These are phyloP conservation scores for Waltergamsia citrina DNA, from an alignment of 2,329 filamentous ascomycete genomes.

Conservation along the genomic window DNA sequence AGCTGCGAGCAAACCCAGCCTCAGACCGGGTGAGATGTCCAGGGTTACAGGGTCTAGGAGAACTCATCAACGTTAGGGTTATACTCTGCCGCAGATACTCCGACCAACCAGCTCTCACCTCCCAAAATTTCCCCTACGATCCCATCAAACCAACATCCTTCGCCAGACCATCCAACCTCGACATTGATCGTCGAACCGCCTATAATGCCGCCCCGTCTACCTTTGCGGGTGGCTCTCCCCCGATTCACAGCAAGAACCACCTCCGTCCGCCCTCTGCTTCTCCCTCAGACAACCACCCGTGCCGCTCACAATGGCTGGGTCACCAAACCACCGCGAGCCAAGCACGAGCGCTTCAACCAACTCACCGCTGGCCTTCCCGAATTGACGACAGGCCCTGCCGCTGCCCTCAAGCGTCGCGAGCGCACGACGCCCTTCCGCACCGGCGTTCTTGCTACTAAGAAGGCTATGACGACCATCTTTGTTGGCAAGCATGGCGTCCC, in stretches of 20 bases:
- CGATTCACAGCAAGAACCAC: slow-evolving; percentile 14
- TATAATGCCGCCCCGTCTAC: slow-evolving; percentile 36
- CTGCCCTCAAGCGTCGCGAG: slow-evolving; percentile 49
- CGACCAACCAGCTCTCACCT: slow-evolving; percentile 1
- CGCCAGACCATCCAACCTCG: slow-evolving; percentile 8
- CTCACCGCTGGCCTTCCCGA: slow-evolving; percentile 43
- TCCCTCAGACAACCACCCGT: slow-evolving; percentile 35
- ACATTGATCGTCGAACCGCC: slow-evolving; percentile 4
- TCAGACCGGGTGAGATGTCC: no score
- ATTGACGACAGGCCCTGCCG: slow-evolving; percentile 48
- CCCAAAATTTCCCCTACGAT: slow-evolving; percentile 5
- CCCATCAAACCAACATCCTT: slow-evolving; percentile 6
- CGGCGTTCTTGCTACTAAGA: slow-evolving; percentile 80
- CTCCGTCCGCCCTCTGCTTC: slow-evolving; percentile 25
- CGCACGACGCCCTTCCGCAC: slow-evolving; percentile 58
- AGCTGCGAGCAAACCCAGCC: no score
- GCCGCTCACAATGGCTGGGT: slow-evolving; percentile 51
- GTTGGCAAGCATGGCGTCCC: slow-evolving; percentile 68
- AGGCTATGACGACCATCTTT: slow-evolving; percentile 92
- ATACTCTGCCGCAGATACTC: slow-evolving; percentile 4
- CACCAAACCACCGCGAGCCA: slow-evolving; percentile 40
- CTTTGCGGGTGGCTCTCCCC: slow-evolving; percentile 32
- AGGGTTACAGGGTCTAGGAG: no score
- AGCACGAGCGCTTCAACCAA: slow-evolving; percentile 54
- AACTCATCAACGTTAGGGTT: no score